Percentiles rank a stretch among this genome's conserved stretches.
phyloP scores from a whole-genome alignment of 495 filamentous ascomycete species.

The Aspergillus ostianus region DNA sequence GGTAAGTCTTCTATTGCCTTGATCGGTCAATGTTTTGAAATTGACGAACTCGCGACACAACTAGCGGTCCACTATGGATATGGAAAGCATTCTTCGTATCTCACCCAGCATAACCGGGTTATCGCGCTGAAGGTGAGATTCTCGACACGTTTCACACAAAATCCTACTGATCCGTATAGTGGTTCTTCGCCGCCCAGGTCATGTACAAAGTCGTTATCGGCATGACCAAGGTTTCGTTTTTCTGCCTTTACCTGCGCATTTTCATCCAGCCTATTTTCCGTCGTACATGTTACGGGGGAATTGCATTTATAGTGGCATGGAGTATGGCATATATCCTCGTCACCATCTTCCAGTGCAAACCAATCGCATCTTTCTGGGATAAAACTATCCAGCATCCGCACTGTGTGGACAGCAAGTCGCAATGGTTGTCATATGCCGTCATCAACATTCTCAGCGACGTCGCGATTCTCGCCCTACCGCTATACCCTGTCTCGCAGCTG shows the following conservation, averaged over 20 bases:
- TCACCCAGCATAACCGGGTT: background rate
- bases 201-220: slow-evolving; percentile 20
- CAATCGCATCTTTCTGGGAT: slow-evolving; percentile 29
- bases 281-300: slow-evolving; percentile 16
- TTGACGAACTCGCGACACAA: background rate
- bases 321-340: slow-evolving; percentile 19
- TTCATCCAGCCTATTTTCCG: slow-evolving; percentile 23
- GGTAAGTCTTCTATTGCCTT: background rate
- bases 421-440: slow-evolving; percentile 18
- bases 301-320: slow-evolving; percentile 21
- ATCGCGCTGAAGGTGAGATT: slow-evolving; percentile 10
- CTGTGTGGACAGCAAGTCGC: slow-evolving; percentile 15
- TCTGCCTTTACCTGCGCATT: slow-evolving; percentile 24
- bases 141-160: background rate
- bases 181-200: slow-evolving; percentile 19
- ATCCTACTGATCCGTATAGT: slow-evolving; percentile 4
- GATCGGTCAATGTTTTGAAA: background rate
- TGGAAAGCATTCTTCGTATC: slow-evolving; percentile 9
- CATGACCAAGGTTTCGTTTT: slow-evolving; percentile 19
- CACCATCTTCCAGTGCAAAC: slow-evolving; percentile 28
- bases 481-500: slow-evolving; percentile 34
- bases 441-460: slow-evolving; percentile 39
- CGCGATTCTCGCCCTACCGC: slow-evolving; percentile 37
- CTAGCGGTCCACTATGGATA: slow-evolving; percentile 8
- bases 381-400: slow-evolving; percentile 13